A percentile compares a stretch with the other conserved stretches of the same genome.
phyloP scores from a whole-genome alignment of 257 asterid genomes.

The Schizonepeta tenuifolia region DNA sequence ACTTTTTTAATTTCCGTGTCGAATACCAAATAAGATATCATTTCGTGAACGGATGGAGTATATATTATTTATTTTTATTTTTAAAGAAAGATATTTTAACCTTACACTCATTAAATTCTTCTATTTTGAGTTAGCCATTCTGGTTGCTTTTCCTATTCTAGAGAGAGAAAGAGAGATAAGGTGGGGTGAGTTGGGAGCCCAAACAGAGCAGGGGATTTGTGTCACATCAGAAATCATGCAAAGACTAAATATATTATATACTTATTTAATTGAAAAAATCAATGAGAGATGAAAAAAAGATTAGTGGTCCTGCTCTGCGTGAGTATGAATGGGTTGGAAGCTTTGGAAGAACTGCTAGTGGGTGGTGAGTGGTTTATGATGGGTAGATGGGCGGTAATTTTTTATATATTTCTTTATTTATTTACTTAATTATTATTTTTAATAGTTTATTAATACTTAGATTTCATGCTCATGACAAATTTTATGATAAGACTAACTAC shows the following conservation, averaged over 20 bases:
- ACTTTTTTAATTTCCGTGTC: no score
- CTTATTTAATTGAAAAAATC: background rate
- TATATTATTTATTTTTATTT: no score
- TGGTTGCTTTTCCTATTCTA: background rate
- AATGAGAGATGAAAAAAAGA: background rate
- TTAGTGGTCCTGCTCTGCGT: constrained; percentile 33
- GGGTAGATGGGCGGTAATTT: constrained; percentile 42
- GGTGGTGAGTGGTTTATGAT: constrained; percentile 30
- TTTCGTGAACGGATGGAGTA: no score
- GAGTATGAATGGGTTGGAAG: constrained; percentile 34
- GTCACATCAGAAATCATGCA: constrained; percentile 32
- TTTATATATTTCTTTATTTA: background rate
- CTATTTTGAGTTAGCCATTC: background rate
- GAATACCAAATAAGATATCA: no score
- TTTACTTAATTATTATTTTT: no score
- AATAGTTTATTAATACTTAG: no score
- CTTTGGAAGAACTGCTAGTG: constrained; percentile 31
- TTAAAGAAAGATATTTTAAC: no score
- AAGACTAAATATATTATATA: constrained; percentile 2
- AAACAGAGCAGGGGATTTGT: constrained; percentile 25
- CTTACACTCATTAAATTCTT: background rate
- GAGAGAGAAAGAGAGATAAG: constrained; percentile 20
- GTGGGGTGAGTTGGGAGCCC: background rate
- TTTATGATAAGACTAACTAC: no score
- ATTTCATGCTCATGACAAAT: no score